A percentile compares a stretch with the other conserved stretches of the same genome.
These are phyloP conservation scores for Ophiocordyceps camponoti-saundersi DNA, from an alignment of 2,329 filamentous ascomycete species.

Conservation along the genomic window DNA sequence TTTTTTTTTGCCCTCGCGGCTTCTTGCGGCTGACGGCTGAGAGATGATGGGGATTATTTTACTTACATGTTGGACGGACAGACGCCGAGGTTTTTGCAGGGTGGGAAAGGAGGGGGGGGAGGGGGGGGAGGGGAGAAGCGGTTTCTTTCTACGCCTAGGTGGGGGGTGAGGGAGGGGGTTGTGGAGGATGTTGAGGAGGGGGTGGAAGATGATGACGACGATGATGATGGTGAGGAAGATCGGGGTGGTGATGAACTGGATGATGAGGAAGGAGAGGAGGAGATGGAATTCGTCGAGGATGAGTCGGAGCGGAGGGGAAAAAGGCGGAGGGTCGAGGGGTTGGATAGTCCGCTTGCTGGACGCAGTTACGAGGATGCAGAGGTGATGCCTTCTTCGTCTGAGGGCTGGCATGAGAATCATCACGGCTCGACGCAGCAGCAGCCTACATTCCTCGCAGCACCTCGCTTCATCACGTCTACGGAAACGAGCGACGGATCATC, in stretches of 20 bases:
- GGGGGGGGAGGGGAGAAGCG: conserved; percentile 11
- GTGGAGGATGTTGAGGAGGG: conserved; percentile 18
- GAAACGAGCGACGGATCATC: neutral
- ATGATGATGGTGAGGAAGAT: too few species aligned
- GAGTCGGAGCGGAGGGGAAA: neutral
- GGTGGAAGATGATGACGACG: neutral
- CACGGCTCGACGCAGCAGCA: conserved; percentile 8
- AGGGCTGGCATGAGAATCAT: neutral
- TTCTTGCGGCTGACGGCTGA: too few species aligned
- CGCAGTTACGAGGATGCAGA: neutral
- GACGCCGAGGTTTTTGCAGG: conserved; percentile 21
- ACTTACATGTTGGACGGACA: too few species aligned
- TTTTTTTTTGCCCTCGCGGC: too few species aligned
- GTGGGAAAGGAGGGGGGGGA: conserved; percentile 11
- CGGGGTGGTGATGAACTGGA: neutral
- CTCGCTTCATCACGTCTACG: conserved; percentile 20
- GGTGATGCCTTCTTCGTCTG: neutral
- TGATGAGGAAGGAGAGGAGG: too few species aligned
- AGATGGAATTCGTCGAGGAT: too few species aligned
- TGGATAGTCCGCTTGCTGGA: neutral
- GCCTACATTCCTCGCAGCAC: conserved; percentile 20
- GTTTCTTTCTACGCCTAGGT: conserved; percentile 22
- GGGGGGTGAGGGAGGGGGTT: conserved; percentile 11
- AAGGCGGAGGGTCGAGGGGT: neutral
- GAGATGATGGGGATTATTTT: too few species aligned